Conservation (phyloP, 768 basidiomycete species). For the Tricholoma sp. region DNA sequence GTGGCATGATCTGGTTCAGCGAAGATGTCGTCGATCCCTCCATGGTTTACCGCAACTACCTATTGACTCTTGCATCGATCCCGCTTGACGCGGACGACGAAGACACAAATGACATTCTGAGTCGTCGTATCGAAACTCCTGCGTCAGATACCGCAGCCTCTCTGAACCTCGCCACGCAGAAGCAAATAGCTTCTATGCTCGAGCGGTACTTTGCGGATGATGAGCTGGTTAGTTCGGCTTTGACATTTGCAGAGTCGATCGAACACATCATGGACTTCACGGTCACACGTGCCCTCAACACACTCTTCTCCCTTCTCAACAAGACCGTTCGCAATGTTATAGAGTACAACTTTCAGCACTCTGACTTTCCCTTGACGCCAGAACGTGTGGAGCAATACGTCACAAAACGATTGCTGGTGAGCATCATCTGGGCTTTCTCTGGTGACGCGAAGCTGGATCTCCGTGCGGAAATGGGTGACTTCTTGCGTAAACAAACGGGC, state of each 20-base stretch:
- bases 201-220: conserved; percentile 79
- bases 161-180: conserved; percentile 67
- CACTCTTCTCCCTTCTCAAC: conserved; percentile 95
- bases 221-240: conserved; percentile 75
- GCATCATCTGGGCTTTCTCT: conserved; percentile 96
- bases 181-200: conserved; percentile 66
- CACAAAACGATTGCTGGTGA: conserved; percentile 82
- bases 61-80: conserved; percentile 65
- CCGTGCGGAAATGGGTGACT: conserved; percentile 86
- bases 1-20: conserved; percentile 99
- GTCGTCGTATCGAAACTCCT: conserved; percentile 50
- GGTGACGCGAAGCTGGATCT: conserved; percentile 92
- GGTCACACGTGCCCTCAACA: conserved; percentile 82
- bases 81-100: conserved; percentile 91
- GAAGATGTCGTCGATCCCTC: conserved; percentile 87
- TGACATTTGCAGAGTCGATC: conserved; percentile 76
- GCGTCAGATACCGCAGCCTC: conserved; percentile 48
- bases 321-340: conserved; percentile 91
- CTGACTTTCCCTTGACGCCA: conserved; percentile 84
- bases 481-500: conserved; percentile 76
- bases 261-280: conserved; percentile 99
- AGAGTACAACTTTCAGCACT: conserved; percentile 92
- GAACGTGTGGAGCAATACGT: conserved; percentile 92
- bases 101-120: conserved; percentile 53
- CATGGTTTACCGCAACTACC: conserved; percentile 91